A percentile compares a stretch with the other conserved stretches of the same genome.
These are phyloP conservation scores for Spongospora subterranea DNA, from an alignment of 208 protist species.

Conservation along the genomic window DNA sequence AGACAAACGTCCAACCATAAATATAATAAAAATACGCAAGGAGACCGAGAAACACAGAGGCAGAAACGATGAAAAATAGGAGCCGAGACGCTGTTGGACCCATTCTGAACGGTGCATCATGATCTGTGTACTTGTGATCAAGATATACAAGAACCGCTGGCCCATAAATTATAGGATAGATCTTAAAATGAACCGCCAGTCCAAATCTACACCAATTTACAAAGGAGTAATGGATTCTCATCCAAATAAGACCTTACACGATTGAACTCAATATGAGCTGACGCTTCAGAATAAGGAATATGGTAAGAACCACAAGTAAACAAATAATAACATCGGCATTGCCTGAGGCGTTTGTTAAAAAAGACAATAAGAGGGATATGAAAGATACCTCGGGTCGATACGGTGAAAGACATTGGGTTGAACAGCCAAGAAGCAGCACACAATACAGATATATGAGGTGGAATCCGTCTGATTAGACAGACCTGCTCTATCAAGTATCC, in stretches of 20 bases:
- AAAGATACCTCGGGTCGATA: neutral
- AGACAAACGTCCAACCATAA: conserved; percentile 52
- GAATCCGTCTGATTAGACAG: neutral
- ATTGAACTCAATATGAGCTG: conserved; percentile 24
- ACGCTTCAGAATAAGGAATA: conserved; percentile 11
- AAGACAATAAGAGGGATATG: neutral
- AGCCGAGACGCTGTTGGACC: neutral
- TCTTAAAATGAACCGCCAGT: conserved; percentile 53
- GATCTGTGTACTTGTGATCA: neutral
- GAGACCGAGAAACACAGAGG: conserved; percentile 23
- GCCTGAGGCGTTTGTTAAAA: neutral
- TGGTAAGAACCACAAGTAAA: neutral
- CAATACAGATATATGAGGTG: neutral
- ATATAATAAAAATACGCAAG: neutral
- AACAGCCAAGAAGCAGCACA: neutral
- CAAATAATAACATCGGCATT: conserved; percentile 42
- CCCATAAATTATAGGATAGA: conserved; percentile 19
- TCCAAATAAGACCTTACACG: neutral
- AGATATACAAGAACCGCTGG: neutral
- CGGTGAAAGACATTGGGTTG: conserved; percentile 51
- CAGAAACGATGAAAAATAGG: neutral
- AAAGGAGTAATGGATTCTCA: neutral
- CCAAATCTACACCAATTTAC: neutral
- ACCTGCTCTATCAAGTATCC: neutral
- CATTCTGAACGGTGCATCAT: neutral